Base-by-base conservation (phyloP, 805 yeast species). In the Starmerella apicola region DNA sequence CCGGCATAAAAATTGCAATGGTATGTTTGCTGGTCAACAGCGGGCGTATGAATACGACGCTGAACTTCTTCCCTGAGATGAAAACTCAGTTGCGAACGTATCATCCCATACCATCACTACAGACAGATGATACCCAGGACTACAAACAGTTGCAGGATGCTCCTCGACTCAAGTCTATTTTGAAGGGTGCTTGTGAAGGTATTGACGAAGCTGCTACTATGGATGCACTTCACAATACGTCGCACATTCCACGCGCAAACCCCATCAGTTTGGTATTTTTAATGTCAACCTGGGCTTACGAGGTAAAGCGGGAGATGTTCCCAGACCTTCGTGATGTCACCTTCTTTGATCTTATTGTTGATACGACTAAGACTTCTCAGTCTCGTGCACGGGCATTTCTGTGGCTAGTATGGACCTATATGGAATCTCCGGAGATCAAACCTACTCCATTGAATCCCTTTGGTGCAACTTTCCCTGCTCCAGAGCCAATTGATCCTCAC, bases 11-110 rank as follows among this genome's bases (percentile, higher is more conserved):
- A 15, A 81, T 82, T 17, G 79, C 83, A 39, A 74, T 83, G 68
- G 78, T 84, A 26, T 84, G 95, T 48, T 61, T 88, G 28, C 65
- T 88, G 44, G 96, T 88, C 15, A 88, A 88, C 55, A 75, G 86
- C 39, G 97, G 97, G 8, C 68, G 96, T 46, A 75, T 88, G 76
- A 88, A 88, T 63, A 88, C 98, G 2, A 88, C 97, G 2, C 78
- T 88, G 38, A 88, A 88, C 61, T 64, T 88, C 56, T 94, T 84
- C 41, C 83, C 93, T 18, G 96, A 85, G 54, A 88, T 88, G 97
- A 78, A 84, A 51, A 83, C 95, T 0, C 88, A 85, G 49, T 67
- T 88, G 46, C 69, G 98, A 53, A 86, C 96, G 0, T 88, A 81
- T 56, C 96, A 88, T 61, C 81, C 94, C 10, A 83, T 88, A 25